These are phyloP conservation scores for Lagenaria siceraria DNA, from an alignment of 306 rosid genomes.

Conservation along the genomic window DNA sequence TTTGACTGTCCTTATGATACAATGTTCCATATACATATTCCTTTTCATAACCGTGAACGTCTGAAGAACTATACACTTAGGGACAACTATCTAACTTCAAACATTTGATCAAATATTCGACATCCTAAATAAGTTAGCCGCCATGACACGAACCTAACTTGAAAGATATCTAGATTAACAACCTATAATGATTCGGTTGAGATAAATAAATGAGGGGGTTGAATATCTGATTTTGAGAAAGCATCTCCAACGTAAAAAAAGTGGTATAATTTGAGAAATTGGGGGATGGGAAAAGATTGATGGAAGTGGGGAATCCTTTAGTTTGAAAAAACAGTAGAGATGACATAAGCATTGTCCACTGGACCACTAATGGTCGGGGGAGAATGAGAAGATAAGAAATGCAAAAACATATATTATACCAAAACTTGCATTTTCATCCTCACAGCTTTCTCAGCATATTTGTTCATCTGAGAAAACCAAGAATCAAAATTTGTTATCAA, in stretches of 20 bases:
- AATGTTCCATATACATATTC: background rate
- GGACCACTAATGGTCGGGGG: constrained; percentile 63
- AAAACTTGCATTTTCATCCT: constrained; percentile 12
- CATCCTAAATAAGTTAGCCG: background rate
- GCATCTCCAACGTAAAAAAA: background rate
- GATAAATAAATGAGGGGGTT: background rate
- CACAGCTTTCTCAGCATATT: background rate
- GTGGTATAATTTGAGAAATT: background rate
- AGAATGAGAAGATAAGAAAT: constrained; percentile 12
- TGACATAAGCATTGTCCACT: constrained; percentile 61
- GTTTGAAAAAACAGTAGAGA: constrained; percentile 43
- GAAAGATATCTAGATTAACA: background rate
- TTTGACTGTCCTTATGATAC: background rate
- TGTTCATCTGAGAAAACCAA: background rate
- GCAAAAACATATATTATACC: constrained; percentile 7
- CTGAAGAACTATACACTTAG: background rate
- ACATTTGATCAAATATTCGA: background rate
- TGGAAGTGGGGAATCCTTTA: constrained; percentile 83
- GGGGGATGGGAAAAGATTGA: constrained; percentile 9
- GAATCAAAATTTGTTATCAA: background rate
- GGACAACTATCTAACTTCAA: background rate
- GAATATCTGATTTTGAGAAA: background rate
- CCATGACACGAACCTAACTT: background rate
- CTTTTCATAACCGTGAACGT: background rate
- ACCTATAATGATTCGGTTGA: background rate